These are phyloP conservation scores for Phytophthora boehmeriae DNA, from an alignment of 352 stramenopile genomes.

Conservation along the genomic window DNA sequence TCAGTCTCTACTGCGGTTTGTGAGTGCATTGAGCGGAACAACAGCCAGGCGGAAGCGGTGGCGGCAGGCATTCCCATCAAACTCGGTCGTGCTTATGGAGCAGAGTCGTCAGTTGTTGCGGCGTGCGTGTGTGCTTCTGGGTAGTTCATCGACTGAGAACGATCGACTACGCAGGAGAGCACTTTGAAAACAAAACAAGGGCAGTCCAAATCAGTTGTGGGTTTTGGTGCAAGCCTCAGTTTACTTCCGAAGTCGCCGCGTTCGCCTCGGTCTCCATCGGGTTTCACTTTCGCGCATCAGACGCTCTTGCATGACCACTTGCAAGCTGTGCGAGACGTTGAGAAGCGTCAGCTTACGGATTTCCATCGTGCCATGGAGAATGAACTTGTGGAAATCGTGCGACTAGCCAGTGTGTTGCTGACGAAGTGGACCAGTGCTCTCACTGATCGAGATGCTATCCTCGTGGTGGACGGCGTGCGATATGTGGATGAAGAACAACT, in stretches of 20 bases:
- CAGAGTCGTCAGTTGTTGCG: slow-evolving; percentile 60
- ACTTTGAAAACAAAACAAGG: slow-evolving; percentile 35
- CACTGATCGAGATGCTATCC: slow-evolving; percentile 37
- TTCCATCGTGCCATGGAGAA: slow-evolving; percentile 60
- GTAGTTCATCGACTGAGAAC: slow-evolving; percentile 50
- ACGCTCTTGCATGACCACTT: slow-evolving; percentile 70
- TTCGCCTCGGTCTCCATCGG: slow-evolving; percentile 36
- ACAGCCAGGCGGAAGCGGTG: slow-evolving; percentile 44
- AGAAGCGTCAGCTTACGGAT: slow-evolving; percentile 39
- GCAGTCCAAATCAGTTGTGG: too few species aligned
- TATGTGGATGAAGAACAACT: slow-evolving; percentile 67
- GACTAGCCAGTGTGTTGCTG: slow-evolving; percentile 48
- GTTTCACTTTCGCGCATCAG: slow-evolving; percentile 59
- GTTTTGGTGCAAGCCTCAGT: slow-evolving; percentile 17
- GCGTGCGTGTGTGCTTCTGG: slow-evolving; percentile 58
- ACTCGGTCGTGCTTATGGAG: slow-evolving; percentile 65
- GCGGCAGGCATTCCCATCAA: slow-evolving; percentile 61
- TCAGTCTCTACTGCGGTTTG: slow-evolving; percentile 43
- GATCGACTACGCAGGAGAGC: slow-evolving; percentile 28
- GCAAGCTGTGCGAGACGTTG: slow-evolving; percentile 32
- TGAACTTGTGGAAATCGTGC: slow-evolving; percentile 51
- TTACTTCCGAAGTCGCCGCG: slow-evolving; percentile 39
- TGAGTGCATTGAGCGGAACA: slow-evolving; percentile 50
- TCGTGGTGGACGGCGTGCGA: slow-evolving; percentile 53
- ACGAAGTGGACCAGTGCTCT: slow-evolving; percentile 59